Base-by-base conservation (phyloP, 768 basidiomycete species). In the Auricularia sp. region DNA sequence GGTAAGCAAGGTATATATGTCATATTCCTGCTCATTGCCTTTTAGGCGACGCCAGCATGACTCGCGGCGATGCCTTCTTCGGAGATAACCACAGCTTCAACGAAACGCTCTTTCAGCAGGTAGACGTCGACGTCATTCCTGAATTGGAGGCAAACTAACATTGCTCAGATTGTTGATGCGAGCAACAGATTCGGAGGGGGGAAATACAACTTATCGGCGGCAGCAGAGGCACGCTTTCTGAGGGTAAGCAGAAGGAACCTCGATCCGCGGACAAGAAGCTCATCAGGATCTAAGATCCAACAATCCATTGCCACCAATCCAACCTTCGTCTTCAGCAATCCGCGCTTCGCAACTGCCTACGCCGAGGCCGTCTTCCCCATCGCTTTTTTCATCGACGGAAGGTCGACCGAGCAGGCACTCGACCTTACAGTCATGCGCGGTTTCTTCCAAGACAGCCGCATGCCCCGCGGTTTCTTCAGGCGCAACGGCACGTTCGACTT, bases 291-390 rank as follows among this genome's bases (percentile, higher is more conserved):
- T 33, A 61, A 59, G 14, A 61, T 62, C 12, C 61, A 65, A 42
- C 62, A 65, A 14, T 51, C 44, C 18, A 65, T 65, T 43, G 61
- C 61, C 6, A 62, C 61, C 34, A 65, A 65, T 61, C 65, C 65
- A 16, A 36, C 51, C 23, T 62, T 65, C 35, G n/a, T 36, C 44
- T 65, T 65, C 47, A 23, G 33, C 18, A 54, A 47, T 16, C 61
- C 61, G 16, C 65, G 65, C 23, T 62, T 61, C 43, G 21, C 58
- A 12, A 54, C 65, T 3, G 65, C 44, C 4, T 65, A 53, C 53
- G 61, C 65, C n/a, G 65, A 65, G 61, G 14, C 65, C 10, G 21
- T 62, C 21, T 65, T 65, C 61, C 61, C 65, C 3, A 5, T 54
- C 61, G 47, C 36, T 10, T 65, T 62, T 34, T 65, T 65, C 65